These are phyloP conservation scores for Mucor saturninus DNA, from an alignment of 371 early-diverging fungal species.

Conservation along the genomic window DNA sequence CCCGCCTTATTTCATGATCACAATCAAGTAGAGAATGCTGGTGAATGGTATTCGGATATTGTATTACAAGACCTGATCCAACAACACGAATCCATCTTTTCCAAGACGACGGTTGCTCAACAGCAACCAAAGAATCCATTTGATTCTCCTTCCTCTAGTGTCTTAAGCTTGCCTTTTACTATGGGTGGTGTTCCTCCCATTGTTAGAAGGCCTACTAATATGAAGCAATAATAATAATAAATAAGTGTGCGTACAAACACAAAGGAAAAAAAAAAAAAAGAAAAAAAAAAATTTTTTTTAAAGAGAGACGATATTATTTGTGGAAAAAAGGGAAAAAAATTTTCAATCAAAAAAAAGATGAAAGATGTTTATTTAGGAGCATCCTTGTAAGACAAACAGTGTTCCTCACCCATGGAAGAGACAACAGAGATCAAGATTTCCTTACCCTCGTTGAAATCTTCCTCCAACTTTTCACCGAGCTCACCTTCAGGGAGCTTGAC, in stretches of 20 bases:
- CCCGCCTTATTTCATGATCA: constrained; percentile 68
- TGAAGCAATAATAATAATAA: not conserved
- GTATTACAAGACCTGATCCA: constrained; percentile 49
- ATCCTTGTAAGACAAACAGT: constrained; percentile 69
- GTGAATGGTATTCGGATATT: constrained; percentile 51
- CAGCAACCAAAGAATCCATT: not conserved
- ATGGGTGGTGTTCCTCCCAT: not conserved
- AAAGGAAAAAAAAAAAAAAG: not conserved
- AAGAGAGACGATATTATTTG: too few relatives aligned
- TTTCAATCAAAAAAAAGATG: not conserved
- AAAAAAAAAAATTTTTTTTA: not conserved
- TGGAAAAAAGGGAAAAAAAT: too few relatives aligned
- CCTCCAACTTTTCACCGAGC: constrained; percentile 76
- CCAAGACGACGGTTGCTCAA: not conserved
- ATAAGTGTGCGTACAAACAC: not conserved
- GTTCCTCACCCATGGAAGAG: constrained; percentile 95
- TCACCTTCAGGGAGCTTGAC: constrained; percentile 92
- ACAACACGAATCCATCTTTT: constrained; percentile 7
- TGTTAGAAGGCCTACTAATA: not conserved
- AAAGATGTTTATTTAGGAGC: constrained; percentile 33
- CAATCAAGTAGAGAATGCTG: constrained; percentile 50
- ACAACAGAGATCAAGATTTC: constrained; percentile 88
- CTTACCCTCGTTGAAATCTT: constrained; percentile 82
- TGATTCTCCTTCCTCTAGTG: constrained; percentile 10
- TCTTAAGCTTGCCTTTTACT: constrained; percentile 14